These are phyloP conservation scores for Magnolia sinica DNA, from an alignment of 164 flowering plant species.

Conservation along the genomic window DNA sequence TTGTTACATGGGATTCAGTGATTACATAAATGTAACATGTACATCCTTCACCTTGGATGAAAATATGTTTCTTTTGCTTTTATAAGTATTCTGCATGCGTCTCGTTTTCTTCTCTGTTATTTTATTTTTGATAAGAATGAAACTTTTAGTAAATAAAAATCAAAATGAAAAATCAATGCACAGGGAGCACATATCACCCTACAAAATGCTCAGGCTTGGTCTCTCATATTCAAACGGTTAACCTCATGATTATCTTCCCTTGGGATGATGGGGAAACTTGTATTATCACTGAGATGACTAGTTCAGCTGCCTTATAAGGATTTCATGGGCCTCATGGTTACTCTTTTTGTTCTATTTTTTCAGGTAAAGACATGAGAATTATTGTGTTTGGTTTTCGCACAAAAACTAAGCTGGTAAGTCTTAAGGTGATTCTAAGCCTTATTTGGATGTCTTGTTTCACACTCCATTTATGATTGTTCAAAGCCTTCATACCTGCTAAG, in stretches of 20 bases:
- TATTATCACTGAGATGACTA: background rate
- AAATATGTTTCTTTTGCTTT: too few species aligned
- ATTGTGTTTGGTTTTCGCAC: conserved; percentile 88
- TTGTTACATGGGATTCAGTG: too few species aligned
- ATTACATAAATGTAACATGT: too few species aligned
- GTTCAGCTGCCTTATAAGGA: background rate
- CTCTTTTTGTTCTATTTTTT: conserved; percentile 16
- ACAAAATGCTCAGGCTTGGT: too few species aligned
- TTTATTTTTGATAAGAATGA: background rate
- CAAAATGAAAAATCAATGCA: background rate
- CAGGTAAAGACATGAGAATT: conserved; percentile 98
- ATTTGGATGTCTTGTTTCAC: background rate
- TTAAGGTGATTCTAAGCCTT: background rate
- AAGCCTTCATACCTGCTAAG: background rate
- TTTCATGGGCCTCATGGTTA: background rate
- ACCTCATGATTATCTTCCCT: background rate
- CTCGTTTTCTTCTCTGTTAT: too few species aligned
- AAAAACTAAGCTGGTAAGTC: conserved; percentile 70
- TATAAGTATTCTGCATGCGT: too few species aligned
- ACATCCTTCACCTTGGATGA: too few species aligned
- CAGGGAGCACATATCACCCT: too few species aligned
- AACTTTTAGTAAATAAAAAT: background rate
- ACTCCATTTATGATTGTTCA: background rate
- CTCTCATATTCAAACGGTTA: too few species aligned
- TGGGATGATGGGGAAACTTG: background rate